A percentile compares a stretch with the other conserved stretches of the same genome.
phyloP scores from a whole-genome alignment of 345 rosid species.

The Gossypium bickii region DNA sequence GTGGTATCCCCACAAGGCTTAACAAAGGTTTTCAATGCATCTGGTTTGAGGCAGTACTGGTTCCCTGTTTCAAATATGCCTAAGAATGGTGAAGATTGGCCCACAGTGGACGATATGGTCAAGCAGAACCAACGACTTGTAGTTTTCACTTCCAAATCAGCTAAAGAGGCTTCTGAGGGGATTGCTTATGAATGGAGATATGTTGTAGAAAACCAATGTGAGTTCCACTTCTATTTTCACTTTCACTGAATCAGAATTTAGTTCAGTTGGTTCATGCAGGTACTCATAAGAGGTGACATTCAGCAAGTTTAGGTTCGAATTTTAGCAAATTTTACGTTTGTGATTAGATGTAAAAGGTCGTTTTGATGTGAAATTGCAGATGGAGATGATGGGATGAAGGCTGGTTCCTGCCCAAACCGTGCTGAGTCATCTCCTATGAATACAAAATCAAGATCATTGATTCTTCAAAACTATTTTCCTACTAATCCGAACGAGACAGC shows the following conservation, averaged over 20 bases:
- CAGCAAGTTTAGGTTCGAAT: too few species aligned
- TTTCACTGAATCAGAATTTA: too few species aligned
- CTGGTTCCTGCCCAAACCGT: slow-evolving; percentile 65
- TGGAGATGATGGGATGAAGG: slow-evolving; percentile 71
- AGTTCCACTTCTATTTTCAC: slow-evolving; percentile 19
- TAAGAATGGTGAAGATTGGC: slow-evolving; percentile 81
- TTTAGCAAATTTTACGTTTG: too few species aligned
- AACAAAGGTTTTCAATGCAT: slow-evolving; percentile 71
- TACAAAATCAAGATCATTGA: slow-evolving; percentile 48
- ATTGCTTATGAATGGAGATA: slow-evolving; percentile 88
- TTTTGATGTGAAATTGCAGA: slow-evolving; percentile 43
- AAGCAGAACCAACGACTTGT: slow-evolving; percentile 72
- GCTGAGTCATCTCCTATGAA: slow-evolving; percentile 65
- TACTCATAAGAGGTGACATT: too few species aligned
- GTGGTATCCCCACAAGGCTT: slow-evolving; percentile 70
- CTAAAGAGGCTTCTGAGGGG: slow-evolving; percentile 83
- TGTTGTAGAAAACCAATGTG: slow-evolving; percentile 84
- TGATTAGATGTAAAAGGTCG: background rate
- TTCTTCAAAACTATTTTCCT: slow-evolving; percentile 73
- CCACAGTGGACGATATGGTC: slow-evolving; percentile 83
- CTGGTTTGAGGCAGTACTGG: slow-evolving; percentile 63
- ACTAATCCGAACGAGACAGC: slow-evolving; percentile 53
- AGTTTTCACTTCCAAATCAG: slow-evolving; percentile 72
- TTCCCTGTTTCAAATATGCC: slow-evolving; percentile 85
- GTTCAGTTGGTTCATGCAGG: too few species aligned